Evolutionary conservation across 768 basidiomycete species (phyloP), one percentile per base, ranked within the genome.

Genomic region (Auriscalpium microsporum): DNA sequence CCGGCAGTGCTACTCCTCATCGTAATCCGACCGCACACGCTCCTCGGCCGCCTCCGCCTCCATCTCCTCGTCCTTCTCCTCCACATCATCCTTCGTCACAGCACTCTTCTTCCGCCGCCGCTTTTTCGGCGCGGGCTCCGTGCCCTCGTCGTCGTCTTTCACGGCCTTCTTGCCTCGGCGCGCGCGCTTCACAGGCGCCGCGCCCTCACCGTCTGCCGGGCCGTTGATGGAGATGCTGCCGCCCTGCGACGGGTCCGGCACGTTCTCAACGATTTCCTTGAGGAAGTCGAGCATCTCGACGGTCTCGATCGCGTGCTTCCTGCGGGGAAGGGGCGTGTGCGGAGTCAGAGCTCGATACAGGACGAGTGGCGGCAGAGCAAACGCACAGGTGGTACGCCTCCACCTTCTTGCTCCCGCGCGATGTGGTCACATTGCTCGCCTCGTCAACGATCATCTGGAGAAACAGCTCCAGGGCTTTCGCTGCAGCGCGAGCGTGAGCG

Each of bases 401-500:
- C 48, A 98, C 83, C 66, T 91, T 90, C 75, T 87, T 93, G 5
- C 88, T 81, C 9, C 90, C 88, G 47, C 92, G 77, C 44, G 84
- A 79, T 2, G 75, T 58, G 0, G 94, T 89, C 52, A 96, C 87
- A 65, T 87, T 88, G 64, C 81, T 80, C 11, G 90, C 78, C 63
- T 94, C 85, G 19, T 90, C 84, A 36, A 96, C 81, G 46, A 98
- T 81, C 61, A 87, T 77, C 10, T 81, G 83, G 48, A 98, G 79
- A 73, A 98, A 96, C 10, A 96, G 77, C 65, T 98, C 95, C 38
- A 98, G 77, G 0, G 91, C 90, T 75, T 96, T 96, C 8, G 95
- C 95, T 98, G 65, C 34, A 21, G 48, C 6, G 47, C 38, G 44
- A 50, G 44, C 44, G 17, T 17, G 48, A 56, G 38, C 23, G 40